Base-by-base conservation (phyloP, 768 basidiomycete species). In the Pisolithus microcarpus region DNA sequence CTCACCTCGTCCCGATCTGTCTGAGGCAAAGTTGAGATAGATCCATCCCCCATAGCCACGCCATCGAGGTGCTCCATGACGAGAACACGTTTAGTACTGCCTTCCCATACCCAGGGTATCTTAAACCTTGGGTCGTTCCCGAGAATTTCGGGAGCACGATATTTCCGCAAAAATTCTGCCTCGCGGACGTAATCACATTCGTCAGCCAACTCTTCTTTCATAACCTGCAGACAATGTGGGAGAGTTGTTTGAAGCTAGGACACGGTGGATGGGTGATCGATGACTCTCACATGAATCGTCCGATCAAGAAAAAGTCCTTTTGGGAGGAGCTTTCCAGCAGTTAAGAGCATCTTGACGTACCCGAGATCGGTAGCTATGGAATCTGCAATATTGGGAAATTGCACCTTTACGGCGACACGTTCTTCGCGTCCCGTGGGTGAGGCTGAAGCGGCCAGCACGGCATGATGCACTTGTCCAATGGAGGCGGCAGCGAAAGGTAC, bases 401-500 rank as follows among this genome's bases (percentile, higher is more conserved):
- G 96, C 18, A 98, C 77, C 66, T 99, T 97, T 5, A 89, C 81
- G 0, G 88, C 88, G 24, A 88, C 85, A 5, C 68, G 73, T 52
- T 77, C 81, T 1, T 77, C 72, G 39, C 57, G 65, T 16, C 78
- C 77, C 7, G 81, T 84, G 2, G 82, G 79, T 4, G 79, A 80
- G 23, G 67, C 63, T 13, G 68, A 56, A 0, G 80, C 66, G 0
- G 77, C 65, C 10, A 97, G 75, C 2, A 78, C 71, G 0, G 88
- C 95, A 0, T 62, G 70, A 61, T 99, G 95, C 1, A 98, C 95
- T 65, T 99, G 95, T 0, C 96, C 96, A 31, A 99, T 98, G 2
- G 95, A 97, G 0, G 95, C 95, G 0, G 93, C 89, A 1, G 94
- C 94, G 58, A 96, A 91, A 0, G 95, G 95, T 2, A 91, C 75